phyloP scores from a whole-genome alignment of 805 yeast species.

The Zygosaccharomyces bailii region DNA sequence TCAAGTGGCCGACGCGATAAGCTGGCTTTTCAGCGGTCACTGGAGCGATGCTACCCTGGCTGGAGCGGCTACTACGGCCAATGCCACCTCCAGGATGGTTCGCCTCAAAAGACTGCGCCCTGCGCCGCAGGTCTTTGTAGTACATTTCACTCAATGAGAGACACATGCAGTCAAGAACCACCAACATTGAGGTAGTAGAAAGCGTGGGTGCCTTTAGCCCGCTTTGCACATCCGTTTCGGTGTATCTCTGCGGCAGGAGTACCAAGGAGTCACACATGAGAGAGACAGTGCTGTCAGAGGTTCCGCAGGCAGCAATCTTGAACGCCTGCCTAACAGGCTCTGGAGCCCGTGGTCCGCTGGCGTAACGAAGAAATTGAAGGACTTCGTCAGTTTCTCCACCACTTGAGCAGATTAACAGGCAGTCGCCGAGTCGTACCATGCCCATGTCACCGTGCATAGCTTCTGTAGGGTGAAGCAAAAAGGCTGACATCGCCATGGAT shows the following conservation, averaged over 20 bases:
- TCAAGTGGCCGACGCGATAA: not conserved
- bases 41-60: not conserved
- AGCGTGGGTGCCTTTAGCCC: slow-evolving; percentile 89
- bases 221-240: slow-evolving; percentile 57
- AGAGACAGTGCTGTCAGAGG: slow-evolving; percentile 16
- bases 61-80: slow-evolving; percentile 41
- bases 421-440: slow-evolving; percentile 52
- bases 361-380: slow-evolving; percentile 33
- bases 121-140: slow-evolving; percentile 52
- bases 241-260: slow-evolving; percentile 39
- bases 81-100: slow-evolving; percentile 93
- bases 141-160: slow-evolving; percentile 64
- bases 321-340: not conserved
- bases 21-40: not conserved
- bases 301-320: slow-evolving; percentile 19
- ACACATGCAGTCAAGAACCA: slow-evolving; percentile 74
- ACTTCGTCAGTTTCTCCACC: slow-evolving; percentile 85
- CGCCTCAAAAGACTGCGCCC: slow-evolving; percentile 58
- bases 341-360: slow-evolving; percentile 10
- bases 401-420: slow-evolving; percentile 61
- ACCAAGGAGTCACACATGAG: slow-evolving; percentile 37
- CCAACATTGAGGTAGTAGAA: slow-evolving; percentile 71
- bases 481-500: slow-evolving; percentile 69
- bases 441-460: slow-evolving; percentile 93
- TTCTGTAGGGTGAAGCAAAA: slow-evolving; percentile 74